Evolutionary conservation across 768 basidiomycete species (phyloP), one percentile per base, ranked within the genome.

Genomic region (Lanmaoa pseudosensibilis): DNA sequence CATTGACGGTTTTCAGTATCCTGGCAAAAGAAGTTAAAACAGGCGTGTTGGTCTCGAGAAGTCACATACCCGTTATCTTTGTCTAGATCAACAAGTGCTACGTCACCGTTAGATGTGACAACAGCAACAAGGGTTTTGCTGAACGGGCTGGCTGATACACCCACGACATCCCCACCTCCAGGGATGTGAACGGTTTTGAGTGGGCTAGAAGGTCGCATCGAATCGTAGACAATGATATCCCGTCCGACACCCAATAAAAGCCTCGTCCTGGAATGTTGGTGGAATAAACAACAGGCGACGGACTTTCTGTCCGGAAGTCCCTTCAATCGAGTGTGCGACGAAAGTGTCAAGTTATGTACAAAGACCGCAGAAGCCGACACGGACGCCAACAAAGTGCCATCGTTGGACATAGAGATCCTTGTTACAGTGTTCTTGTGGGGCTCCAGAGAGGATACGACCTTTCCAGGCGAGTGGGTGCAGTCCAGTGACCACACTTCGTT

Each of bases 121-220:
- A 80, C 78, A 3, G 85, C 84, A 25, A 87, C 75, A 34, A 91
- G 73, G 2, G 85, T 86, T 73, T 86, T 90, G 72, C 88, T 90
- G 69, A 89, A 90, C 8, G 89, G 87, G 59, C 88, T 89, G 58
- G 81, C 83, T 8, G 82, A 76, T 10, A 90, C 68, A 13, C 78
- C 79, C 5, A 81, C 69, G 23, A 90, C 78, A n/a, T 80, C 69
- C 9, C 83, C 84, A 18, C 71, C 60, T 23, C 83, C 82, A 11
- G 71, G 74, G 52, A 89, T 62, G 2, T 75, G 57, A 37, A 90
- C 71, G 0, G 71, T 73, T 68, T 85, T 88, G 27, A 76, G 48
- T 11, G 88, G 85, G 6, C 74, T 73, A 21, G 83, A 80, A 10
- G 85, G 80, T 13, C 81, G 79, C 30, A 78, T 80, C 2, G 79